phyloP scores from a whole-genome alignment of 495 filamentous ascomycete genomes.

The Aspergillus affinis region DNA sequence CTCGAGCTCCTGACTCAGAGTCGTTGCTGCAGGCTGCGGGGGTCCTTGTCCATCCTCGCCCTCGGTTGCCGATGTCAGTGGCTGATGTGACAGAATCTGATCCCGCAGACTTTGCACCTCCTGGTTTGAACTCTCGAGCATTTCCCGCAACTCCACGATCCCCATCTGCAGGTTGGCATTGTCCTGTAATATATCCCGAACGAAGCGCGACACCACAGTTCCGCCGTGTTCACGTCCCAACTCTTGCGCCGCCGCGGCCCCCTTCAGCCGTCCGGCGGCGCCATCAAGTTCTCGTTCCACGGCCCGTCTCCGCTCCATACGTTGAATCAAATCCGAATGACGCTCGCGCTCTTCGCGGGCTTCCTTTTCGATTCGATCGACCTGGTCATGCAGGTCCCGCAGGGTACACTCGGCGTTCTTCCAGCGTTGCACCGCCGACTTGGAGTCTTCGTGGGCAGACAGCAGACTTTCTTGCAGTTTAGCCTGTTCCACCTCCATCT shows the following conservation, averaged over 20 bases:
- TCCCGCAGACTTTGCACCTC: conserved; percentile 86
- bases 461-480: conserved; percentile 64
- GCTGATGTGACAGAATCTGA: conserved; percentile 79
- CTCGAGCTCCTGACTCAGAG: conserved; percentile 69
- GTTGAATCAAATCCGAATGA: conserved; percentile 75
- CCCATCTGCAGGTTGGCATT: conserved; percentile 90
- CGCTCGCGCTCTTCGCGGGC: conserved; percentile 77
- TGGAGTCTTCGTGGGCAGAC: conserved; percentile 66
- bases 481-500: conserved; percentile 78
- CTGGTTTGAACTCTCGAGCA: conserved; percentile 90
- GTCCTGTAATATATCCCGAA: conserved; percentile 92
- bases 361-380: conserved; percentile 86
- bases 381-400: conserved; percentile 73
- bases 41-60: conserved; percentile 22
- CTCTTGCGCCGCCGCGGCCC: conserved; percentile 67
- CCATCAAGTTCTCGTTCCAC: conserved; percentile 76
- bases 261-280: conserved; percentile 74
- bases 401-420: conserved; percentile 75
- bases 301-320: conserved; percentile 72
- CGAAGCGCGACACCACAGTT: conserved; percentile 84
- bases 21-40: conserved; percentile 33
- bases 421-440: conserved; percentile 77
- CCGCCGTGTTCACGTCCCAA: conserved; percentile 53
- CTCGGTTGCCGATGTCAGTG: conserved; percentile 44
- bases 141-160: conserved; percentile 84